Percentiles rank a stretch among this genome's conserved stretches.
Conservation (phyloP, 257 asterid species). For the Forsythia viridissima region DNA sequence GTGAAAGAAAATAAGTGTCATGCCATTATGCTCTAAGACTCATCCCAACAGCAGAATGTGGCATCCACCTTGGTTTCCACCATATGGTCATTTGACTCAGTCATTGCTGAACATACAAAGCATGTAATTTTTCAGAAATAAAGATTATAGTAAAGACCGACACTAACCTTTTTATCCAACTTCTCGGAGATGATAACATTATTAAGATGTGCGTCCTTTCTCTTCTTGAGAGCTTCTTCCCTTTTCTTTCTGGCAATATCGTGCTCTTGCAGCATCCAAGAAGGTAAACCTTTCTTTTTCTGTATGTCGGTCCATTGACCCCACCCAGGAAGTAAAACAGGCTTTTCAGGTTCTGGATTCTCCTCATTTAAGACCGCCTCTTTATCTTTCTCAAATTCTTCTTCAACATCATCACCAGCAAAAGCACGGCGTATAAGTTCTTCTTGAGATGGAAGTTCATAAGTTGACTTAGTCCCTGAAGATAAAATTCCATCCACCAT, state of each 20-base stretch:
- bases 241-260: conserved; percentile 75
- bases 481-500: conserved; percentile 95
- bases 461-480: conserved; percentile 57
- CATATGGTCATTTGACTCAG: not conserved
- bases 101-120: not conserved
- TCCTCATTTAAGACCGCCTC: conserved; percentile 73
- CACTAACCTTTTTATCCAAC: conserved; percentile 77
- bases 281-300: conserved; percentile 79
- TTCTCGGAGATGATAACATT: conserved; percentile 92
- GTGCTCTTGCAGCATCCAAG: conserved; percentile 82
- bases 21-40: not conserved
- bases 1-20: not conserved
- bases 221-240: conserved; percentile 75
- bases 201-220: conserved; percentile 85
- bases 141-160: not conserved
- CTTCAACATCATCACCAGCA: conserved; percentile 95
- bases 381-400: conserved; percentile 79
- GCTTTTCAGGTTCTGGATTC: conserved; percentile 89
- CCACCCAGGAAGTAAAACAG: conserved; percentile 87
- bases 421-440: conserved; percentile 92
- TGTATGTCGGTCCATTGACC: conserved; percentile 94
- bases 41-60: too few relatives aligned
- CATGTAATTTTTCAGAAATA: conserved; percentile 13
- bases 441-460: conserved; percentile 88
- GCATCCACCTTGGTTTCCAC: not conserved